Conservation (phyloP, 1,284 basidiomycete genomes). For the Phylloboletellus chloephorus region DNA sequence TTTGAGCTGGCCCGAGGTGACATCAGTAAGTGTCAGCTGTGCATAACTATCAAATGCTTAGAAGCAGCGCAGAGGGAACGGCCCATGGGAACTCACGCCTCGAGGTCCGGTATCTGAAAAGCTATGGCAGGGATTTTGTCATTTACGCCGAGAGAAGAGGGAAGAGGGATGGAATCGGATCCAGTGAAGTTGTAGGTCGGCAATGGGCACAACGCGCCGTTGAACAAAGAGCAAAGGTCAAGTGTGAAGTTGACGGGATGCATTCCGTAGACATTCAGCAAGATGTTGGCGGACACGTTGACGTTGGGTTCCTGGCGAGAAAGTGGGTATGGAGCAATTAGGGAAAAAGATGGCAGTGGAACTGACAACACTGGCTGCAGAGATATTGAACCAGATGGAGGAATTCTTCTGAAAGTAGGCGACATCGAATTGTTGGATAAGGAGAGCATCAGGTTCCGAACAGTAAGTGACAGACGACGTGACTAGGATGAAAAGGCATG, state of each 20-base stretch:
- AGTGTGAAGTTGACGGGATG: slow-evolving; percentile 73
- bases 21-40: slow-evolving; percentile 71
- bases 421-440: slow-evolving; percentile 78
- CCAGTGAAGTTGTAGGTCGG: slow-evolving; percentile 85
- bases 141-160: slow-evolving; percentile 50
- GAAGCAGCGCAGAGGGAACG: neutral
- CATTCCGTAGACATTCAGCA: slow-evolving; percentile 80
- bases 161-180: slow-evolving; percentile 71
- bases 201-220: slow-evolving; percentile 81
- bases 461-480: slow-evolving; percentile 89
- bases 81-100: slow-evolving; percentile 46
- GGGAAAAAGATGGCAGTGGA: neutral
- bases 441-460: slow-evolving; percentile 70
- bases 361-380: slow-evolving; percentile 68
- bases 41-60: slow-evolving; percentile 46
- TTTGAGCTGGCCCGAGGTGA: slow-evolving; percentile 62
- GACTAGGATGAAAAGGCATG: slow-evolving; percentile 37
- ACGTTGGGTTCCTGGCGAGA: slow-evolving; percentile 58
- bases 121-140: slow-evolving; percentile 72
- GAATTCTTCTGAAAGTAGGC: slow-evolving; percentile 67
- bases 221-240: slow-evolving; percentile 70
- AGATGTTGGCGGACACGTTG: slow-evolving; percentile 73
- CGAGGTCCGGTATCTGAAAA: slow-evolving; percentile 86
- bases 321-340: slow-evolving; percentile 29
- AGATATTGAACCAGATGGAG: slow-evolving; percentile 70